Base-by-base conservation (phyloP, 2,329 filamentous ascomycete genomes). In the Talaromyces sp. region DNA sequence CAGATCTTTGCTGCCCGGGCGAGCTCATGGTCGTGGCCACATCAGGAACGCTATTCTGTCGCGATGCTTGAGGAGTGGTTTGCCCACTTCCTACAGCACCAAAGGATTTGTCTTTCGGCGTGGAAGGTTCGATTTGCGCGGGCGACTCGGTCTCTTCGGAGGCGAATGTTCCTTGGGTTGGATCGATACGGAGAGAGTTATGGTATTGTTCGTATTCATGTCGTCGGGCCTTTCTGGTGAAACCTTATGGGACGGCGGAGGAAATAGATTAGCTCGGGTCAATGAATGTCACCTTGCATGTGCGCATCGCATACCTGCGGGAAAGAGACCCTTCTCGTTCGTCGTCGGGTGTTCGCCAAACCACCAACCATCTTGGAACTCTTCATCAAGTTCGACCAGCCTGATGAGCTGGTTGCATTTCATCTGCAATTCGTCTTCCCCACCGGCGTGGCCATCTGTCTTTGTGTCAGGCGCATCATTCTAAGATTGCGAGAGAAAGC, bases 371-470 rank as follows among this genome's bases (percentile, higher is more conserved):
- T 87, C 84, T 56, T 82, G 82, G 69, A 87, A 87, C 61, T 85
- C 84, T 61, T 87, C 84, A 68, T 87, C 84, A 57, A 84, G 75
- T 70, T 87, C 84, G 29, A 86, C 79, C 49, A 87, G 74, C 70
- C 86, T 80, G 60, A 87, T 81, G 62, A 81, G 80, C 64, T 86
- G 83, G 42, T 83, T 92, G 68, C 95, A 95, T 50, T 85, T 80
- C 61, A 99, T 81, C 64, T 86, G 95, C 68, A 99, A 81, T 80
- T 99, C 94, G 75, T 99, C 94, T 52, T 90, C 88, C 73, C 91
- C 95, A 62, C 94, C 92, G 63, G 86, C 80, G 72, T 99, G 97
- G 75, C 97, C 91, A 76, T 99, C 91, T 96, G 61, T n/a, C 40
- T 46, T 51, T 41, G 24, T 44, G 47, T 52, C 52, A 54, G 41